phyloP scores from a whole-genome alignment of 441 rosid species.

The Erodium texanum region DNA sequence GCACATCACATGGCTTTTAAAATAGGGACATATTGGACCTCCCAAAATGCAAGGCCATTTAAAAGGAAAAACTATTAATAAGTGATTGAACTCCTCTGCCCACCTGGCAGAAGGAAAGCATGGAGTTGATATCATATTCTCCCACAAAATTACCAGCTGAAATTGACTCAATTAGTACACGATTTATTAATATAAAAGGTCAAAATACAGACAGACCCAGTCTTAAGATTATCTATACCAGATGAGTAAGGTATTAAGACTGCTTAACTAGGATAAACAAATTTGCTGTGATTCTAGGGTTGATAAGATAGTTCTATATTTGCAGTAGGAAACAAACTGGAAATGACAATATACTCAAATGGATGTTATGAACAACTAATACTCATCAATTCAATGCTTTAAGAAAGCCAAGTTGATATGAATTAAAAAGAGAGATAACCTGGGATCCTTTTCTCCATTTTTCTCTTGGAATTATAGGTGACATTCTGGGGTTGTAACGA shows the following conservation, averaged over 20 bases:
- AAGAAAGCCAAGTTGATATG: background rate
- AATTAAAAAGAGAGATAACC: slow-evolving; percentile 30
- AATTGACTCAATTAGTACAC: background rate
- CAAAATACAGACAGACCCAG: background rate
- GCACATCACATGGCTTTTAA: background rate
- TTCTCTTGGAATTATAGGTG: slow-evolving; percentile 43
- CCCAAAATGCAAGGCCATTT: slow-evolving; percentile 5
- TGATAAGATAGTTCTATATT: background rate
- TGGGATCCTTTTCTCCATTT: slow-evolving; percentile 96
- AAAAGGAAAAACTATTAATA: background rate
- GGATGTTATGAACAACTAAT: background rate
- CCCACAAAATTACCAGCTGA: background rate
- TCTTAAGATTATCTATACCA: background rate
- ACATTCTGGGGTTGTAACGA: slow-evolving; percentile 71
- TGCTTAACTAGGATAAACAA: background rate
- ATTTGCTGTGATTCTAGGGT: background rate
- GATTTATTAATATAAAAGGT: background rate
- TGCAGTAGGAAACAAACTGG: slow-evolving; percentile 3
- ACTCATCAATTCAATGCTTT: slow-evolving; percentile 1
- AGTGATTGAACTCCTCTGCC: background rate
- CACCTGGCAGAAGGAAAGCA: background rate
- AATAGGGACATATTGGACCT: background rate
- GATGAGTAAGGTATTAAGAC: background rate
- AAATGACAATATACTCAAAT: background rate
- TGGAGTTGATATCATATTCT: background rate